A percentile compares a stretch with the other conserved stretches of the same genome.
Evolutionary conservation across 805 yeast genomes (phyloP).

Genomic region (Saccharomycopsis selenospora): DNA sequence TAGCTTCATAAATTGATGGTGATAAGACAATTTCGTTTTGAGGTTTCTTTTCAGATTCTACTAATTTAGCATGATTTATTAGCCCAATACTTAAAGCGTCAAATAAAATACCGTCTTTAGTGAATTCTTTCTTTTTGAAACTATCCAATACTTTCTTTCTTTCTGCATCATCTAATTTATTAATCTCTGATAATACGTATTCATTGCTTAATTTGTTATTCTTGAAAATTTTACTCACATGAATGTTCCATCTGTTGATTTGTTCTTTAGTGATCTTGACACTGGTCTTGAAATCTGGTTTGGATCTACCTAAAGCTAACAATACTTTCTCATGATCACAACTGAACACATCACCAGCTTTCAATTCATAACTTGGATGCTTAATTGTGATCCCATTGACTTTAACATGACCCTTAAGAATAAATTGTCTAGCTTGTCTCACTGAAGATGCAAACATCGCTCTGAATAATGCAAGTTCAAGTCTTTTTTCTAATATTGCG

Average conservation of each 20-base stretch:
- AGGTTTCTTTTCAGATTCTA: conserved; percentile 25
- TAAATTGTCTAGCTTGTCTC: conserved; percentile 88
- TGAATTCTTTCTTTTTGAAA: conserved; percentile 34
- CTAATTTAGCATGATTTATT: conserved; percentile 28
- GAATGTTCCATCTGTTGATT: conserved; percentile 67
- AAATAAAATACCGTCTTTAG: conserved; percentile 25
- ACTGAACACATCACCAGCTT: conserved; percentile 80
- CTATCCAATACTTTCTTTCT: conserved; percentile 26
- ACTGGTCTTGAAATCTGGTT: conserved; percentile 68
- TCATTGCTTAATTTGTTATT: conserved; percentile 44
- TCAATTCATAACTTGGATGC: conserved; percentile 71
- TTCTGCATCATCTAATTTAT: conserved; percentile 27
- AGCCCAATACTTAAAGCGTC: conserved; percentile 23
- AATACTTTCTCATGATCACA: conserved; percentile 83
- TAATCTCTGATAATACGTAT: conserved; percentile 18
- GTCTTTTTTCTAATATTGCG: conserved; percentile 79
- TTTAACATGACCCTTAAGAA: conserved; percentile 69
- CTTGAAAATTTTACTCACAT: conserved; percentile 41
- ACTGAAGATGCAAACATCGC: conserved; percentile 88
- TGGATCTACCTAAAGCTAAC: conserved; percentile 74
- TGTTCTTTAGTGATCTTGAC: conserved; percentile 65
- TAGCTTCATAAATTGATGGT: conserved; percentile 12
- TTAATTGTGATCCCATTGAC: conserved; percentile 78
- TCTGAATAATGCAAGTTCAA: conserved; percentile 86
- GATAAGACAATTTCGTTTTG: conserved; percentile 26